phyloP scores from a whole-genome alignment of 768 basidiomycete species.

The Hericium coralloides region DNA sequence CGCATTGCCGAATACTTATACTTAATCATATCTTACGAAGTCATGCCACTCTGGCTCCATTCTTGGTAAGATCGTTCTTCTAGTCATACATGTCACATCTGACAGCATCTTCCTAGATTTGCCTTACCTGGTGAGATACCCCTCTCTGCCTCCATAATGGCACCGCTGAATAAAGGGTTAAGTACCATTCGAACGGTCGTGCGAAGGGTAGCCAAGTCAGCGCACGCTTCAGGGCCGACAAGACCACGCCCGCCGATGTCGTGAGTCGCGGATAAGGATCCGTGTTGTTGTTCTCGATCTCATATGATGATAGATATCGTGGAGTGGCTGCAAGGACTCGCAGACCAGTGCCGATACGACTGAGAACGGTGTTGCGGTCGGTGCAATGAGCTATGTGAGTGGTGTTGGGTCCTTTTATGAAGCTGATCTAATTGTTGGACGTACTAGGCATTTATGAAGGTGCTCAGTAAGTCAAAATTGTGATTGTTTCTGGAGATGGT shows the following conservation, averaged over 20 bases:
- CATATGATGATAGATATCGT: conserved; percentile 4
- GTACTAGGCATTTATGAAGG: conserved; percentile 7
- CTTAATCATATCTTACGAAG: conserved; percentile 8
- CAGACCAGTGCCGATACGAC: conserved; percentile 4
- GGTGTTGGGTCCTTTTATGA: background rate
- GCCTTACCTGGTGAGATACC: conserved; percentile 4
- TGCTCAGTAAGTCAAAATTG: conserved; percentile 1
- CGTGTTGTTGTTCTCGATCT: background rate
- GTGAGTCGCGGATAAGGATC: background rate
- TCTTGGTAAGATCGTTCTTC: conserved; percentile 19
- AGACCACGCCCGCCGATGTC: conserved; percentile 12
- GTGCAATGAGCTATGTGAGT: conserved; percentile 16
- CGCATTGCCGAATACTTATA: too few relatives aligned
- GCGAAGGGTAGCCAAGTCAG: conserved; percentile 3
- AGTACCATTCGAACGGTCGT: conserved; percentile 14
- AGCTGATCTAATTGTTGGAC: background rate
- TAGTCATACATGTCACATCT: background rate
- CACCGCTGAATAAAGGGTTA: background rate
- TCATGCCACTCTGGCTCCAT: conserved; percentile 36
- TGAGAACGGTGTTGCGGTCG: conserved; percentile 7
- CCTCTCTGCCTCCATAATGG: background rate
- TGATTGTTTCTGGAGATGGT: background rate
- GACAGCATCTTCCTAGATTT: conserved; percentile 1
- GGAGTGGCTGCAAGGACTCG: conserved; percentile 12
- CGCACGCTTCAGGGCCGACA: background rate